Base-by-base conservation (phyloP, 2,329 filamentous ascomycete genomes). In the Pseudocercospora fuligena region DNA sequence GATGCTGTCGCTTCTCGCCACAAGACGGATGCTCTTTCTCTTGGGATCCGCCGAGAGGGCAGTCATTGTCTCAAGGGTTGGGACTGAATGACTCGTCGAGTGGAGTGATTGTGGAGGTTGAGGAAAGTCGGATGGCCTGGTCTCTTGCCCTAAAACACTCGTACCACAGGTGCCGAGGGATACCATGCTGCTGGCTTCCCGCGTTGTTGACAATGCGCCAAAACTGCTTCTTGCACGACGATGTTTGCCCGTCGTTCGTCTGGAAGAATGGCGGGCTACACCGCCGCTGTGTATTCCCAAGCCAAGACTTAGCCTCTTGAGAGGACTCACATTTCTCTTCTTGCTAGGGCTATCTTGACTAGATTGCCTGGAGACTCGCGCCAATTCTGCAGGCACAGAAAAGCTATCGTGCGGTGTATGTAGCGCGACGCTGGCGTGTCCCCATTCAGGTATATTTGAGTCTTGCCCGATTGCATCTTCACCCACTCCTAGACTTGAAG, bases 331-430 rank as follows among this genome's bases (percentile, higher is more conserved):
- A 19, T 16, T 43, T 19, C 16, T 43, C 16, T 76, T 62, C 70
- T 77, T 71, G 63, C 73, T 63, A 53, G 75, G 73, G 31, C 4
- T 70, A 53, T 14, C 72, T 69, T 16, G 75, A 77, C 12, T 62
- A 9, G 74, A 70, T 21, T 70, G 70, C 36, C 76, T 75, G 1
- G 80, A 81, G 1, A 73, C 67, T 40, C 77, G 72, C 9, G 78
- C 77, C 43, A 82, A 75, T 61, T 80, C 78, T 16, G 80, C 78
- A 5, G 80, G 76, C 14, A 81, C 76, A 16, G 78, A 81, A 75
- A 82, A 82, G 62, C 80, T 82, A 59, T 81, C 78, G 61, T 79
- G 77, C 6, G 80, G 80, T 23, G 74, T 78, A 66, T 81, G 78
- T 33, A 79, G 75, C 1, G 76, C 76, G 43, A 74, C 71, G 43